Evolutionary conservation across 1,139 yeast genomes (phyloP).

Genomic region (Zygoascus meyerae): DNA sequence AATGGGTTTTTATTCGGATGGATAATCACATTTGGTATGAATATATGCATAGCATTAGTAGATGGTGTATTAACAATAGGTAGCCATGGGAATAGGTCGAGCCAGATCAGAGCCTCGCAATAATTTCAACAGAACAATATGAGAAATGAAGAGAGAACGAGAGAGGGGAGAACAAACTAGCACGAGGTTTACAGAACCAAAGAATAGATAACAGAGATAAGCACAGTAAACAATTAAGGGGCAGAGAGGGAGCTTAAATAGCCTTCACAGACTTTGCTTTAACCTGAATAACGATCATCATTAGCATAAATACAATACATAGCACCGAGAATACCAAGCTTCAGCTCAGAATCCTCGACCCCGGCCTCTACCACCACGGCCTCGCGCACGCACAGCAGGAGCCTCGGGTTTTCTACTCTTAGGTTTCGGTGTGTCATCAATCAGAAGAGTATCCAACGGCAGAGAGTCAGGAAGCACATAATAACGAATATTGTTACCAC

Average conservation of each 20-base stretch:
- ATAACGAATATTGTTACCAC: slow-evolving; percentile 88
- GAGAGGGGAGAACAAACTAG: too few relatives aligned
- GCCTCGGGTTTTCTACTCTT: slow-evolving; percentile 23
- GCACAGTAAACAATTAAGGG: too few relatives aligned
- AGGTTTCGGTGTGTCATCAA: slow-evolving; percentile 50
- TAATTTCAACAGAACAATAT: too few relatives aligned
- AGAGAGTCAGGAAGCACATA: slow-evolving; percentile 82
- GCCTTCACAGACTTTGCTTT: too few relatives aligned
- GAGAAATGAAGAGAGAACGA: too few relatives aligned
- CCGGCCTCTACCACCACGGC: slow-evolving; percentile 29
- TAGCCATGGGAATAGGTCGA: neutral
- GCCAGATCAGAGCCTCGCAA: neutral
- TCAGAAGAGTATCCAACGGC: slow-evolving; percentile 70
- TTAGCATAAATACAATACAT: neutral
- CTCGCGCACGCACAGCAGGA: slow-evolving; percentile 22
- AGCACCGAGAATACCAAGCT: neutral
- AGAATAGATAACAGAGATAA: too few relatives aligned
- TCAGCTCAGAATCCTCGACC: slow-evolving; percentile 24
- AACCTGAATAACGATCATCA: neutral
- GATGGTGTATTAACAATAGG: too few relatives aligned
- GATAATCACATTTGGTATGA: too few relatives aligned
- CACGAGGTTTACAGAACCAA: too few relatives aligned
- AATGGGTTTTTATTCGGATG: too few relatives aligned
- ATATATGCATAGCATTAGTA: too few relatives aligned
- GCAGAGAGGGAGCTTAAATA: too few relatives aligned